Base-by-base conservation (phyloP, 257 asterid species). In the Perilla frutescens region DNA sequence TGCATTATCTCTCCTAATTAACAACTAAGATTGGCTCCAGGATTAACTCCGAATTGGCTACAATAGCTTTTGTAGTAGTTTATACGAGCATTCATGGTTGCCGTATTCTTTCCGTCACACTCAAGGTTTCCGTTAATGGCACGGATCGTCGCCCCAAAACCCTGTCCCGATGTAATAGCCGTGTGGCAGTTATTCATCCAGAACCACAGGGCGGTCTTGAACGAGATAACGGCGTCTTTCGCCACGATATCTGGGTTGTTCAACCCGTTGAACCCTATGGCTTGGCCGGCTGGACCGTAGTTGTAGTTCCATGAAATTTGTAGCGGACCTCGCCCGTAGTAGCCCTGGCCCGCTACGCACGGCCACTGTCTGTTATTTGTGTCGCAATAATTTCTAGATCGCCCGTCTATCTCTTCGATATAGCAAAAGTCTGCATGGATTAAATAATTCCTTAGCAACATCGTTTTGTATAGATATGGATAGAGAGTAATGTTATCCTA, bases 221-320 rank as follows among this genome's bases (percentile, higher is more conserved):
- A 83, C 1, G 87, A 78, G 4, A 83, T 71, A 13, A 82, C 79
- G 0, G 39, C 48, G 47, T 85, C 68, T 13, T 37, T 64, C 3
- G 82, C 87, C 2, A 85, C 89, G 0, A 70, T 80, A 6, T 72
- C 87, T 0, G 87, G 87, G 31, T 82, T 71, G 36, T 72, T 70
- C 36, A 85, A 40, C 0, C 87, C 87, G 4, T 85, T 75, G 32
- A 85, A 85, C 0, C 84, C 86, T 3, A 86, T 84, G 51, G 72
- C 71, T 13, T 68, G 43, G 6, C 89, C 88, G 0, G 91, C 87
- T 0, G 84, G 70, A 0, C 88, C 87, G 37, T 86, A 86, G 75
- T 86, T 85, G 82, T 47, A 85, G 75, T 85, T 85, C 90, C 90
- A 85, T 0, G 86, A 74, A 26, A 86, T 60, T 66, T 84, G 89